Conservation (phyloP, 805 yeast genomes). For the Brettanomyces bruxellensis region DNA sequence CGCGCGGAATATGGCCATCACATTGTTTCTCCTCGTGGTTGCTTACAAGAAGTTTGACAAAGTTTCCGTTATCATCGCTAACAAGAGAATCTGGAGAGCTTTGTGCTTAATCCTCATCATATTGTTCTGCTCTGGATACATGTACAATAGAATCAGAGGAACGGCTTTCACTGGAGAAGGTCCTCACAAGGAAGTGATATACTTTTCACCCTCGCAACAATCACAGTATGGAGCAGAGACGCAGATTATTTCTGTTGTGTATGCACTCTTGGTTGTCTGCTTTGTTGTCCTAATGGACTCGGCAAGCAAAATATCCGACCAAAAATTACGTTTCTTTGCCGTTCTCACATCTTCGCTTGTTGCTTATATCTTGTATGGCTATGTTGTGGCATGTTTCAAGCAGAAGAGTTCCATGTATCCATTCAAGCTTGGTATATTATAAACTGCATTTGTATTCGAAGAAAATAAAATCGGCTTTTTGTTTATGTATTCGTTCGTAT, state of each 20-base stretch:
- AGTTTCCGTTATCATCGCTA: constrained; percentile 32
- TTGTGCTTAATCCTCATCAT: constrained; percentile 53
- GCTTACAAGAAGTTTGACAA: constrained; percentile 23
- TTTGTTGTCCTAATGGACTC: constrained; percentile 50
- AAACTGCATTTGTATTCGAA: not conserved
- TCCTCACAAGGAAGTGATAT: constrained; percentile 28
- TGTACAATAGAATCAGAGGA: constrained; percentile 83
- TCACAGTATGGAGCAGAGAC: constrained; percentile 83
- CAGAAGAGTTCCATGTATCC: constrained; percentile 76
- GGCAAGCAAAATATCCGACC: constrained; percentile 39
- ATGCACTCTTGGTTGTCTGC: constrained; percentile 57
- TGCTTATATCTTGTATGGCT: constrained; percentile 52
- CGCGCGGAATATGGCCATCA: constrained; percentile 20
- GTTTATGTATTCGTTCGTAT: not conserved
- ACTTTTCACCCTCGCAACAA: constrained; percentile 52
- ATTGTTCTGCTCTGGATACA: constrained; percentile 78
- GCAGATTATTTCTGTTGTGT: constrained; percentile 68
- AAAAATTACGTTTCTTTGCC: constrained; percentile 39
- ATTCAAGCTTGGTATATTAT: constrained; percentile 32
- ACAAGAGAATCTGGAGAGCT: constrained; percentile 66
- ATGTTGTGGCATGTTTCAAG: constrained; percentile 55
- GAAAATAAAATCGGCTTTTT: not conserved
- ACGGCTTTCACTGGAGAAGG: constrained; percentile 50
- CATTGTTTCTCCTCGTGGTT: constrained; percentile 18
- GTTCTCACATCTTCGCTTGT: constrained; percentile 34